Conservation (phyloP, 2,329 filamentous ascomycete genomes). For the Aspergillus phoenicis region DNA sequence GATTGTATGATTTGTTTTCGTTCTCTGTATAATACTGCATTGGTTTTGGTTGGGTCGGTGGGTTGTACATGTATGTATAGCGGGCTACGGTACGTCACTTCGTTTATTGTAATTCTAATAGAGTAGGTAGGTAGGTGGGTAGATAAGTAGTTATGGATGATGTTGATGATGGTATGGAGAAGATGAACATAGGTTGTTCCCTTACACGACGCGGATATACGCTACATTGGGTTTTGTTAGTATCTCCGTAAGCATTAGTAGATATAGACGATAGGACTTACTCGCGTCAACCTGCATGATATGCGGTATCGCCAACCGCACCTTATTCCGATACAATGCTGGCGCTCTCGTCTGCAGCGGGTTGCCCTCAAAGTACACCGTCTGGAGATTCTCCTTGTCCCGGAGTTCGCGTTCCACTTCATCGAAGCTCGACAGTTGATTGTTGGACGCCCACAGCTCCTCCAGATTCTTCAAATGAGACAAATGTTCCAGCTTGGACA, state of each 20-base stretch:
- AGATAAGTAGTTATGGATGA: not conserved
- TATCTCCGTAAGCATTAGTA: no score
- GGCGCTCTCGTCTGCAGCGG: slow-evolving; percentile 77
- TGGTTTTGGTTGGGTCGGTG: not conserved
- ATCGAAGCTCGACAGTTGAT: slow-evolving; percentile 74
- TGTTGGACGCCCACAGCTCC: slow-evolving; percentile 94
- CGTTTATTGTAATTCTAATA: not conserved
- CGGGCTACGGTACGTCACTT: not conserved
- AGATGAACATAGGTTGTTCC: not conserved
- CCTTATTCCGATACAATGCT: slow-evolving; percentile 92
- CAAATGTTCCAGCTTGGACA: slow-evolving; percentile 73
- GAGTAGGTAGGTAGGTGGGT: not conserved
- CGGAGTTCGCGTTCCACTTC: slow-evolving; percentile 76
- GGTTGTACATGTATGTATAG: not conserved
- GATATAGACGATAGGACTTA: slow-evolving; percentile 44
- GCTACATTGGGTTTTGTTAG: slow-evolving; percentile 25
- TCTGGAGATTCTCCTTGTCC: slow-evolving; percentile 78
- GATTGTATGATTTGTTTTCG: not conserved
- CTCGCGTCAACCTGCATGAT: slow-evolving; percentile 95
- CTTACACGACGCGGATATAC: slow-evolving; percentile 31
- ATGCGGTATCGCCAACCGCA: slow-evolving; percentile 82
- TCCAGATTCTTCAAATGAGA: slow-evolving; percentile 71
- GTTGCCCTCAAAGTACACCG: slow-evolving; percentile 96
- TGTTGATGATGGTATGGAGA: not conserved
- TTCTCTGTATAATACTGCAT: no score